A percentile compares a stretch with the other conserved stretches of the same genome.
These are phyloP conservation scores for Backusella westeae DNA, from an alignment of 192 early-diverging fungal genomes.

Conservation along the genomic window DNA sequence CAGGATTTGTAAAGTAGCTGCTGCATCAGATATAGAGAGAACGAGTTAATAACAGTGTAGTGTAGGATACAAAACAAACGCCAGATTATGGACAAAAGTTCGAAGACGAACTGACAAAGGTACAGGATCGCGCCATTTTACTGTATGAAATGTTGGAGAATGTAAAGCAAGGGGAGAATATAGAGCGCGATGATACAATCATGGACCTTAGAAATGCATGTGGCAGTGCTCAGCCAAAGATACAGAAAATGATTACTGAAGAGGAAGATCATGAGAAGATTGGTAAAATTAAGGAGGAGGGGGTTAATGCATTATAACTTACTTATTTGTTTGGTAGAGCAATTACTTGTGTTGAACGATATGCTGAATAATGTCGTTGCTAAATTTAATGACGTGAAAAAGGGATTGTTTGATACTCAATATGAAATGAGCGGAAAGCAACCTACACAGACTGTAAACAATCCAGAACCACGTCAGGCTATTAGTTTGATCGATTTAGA, in stretches of 20 bases:
- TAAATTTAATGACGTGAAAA: conserved; percentile 61
- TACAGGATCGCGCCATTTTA: conserved; percentile 73
- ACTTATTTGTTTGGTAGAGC: conserved; percentile 43
- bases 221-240: conserved; percentile 67
- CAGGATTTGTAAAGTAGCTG: conserved; percentile 77
- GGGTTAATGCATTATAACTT: background rate
- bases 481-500: conserved; percentile 49
- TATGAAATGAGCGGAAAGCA: conserved; percentile 29
- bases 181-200: conserved; percentile 49
- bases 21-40: background rate
- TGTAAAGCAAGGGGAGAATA: conserved; percentile 56
- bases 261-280: conserved; percentile 75
- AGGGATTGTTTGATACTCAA: conserved; percentile 43
- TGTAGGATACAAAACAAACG: conserved; percentile 54
- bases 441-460: conserved; percentile 10
- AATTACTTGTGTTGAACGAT: conserved; percentile 69
- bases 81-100: conserved; percentile 91
- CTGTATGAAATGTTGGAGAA: conserved; percentile 81
- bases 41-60: background rate
- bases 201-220: conserved; percentile 61
- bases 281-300: conserved; percentile 42
- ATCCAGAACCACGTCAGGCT: conserved; percentile 24
- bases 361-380: conserved; percentile 75
- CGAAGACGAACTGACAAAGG: conserved; percentile 74
- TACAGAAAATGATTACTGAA: conserved; percentile 71